Evolutionary conservation across 208 protist species (phyloP).

Genomic region (Endotrypanum monterogeii): DNA sequence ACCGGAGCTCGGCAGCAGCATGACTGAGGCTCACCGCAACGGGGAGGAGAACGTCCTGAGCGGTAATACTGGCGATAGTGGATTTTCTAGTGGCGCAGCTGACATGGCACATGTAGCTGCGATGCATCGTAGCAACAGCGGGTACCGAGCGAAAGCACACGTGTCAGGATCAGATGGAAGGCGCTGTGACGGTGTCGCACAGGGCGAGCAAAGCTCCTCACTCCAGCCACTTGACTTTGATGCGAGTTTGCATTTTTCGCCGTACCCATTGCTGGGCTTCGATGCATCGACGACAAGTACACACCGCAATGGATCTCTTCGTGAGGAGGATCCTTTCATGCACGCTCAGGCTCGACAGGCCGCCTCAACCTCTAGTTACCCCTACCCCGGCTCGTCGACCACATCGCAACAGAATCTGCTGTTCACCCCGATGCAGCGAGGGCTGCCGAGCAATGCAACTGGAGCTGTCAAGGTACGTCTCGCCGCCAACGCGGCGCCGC

Average conservation of each 20-base stretch:
- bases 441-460: background rate
- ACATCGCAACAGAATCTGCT: conserved; percentile 23
- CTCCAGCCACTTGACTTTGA: conserved; percentile 38
- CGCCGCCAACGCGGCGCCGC: background rate
- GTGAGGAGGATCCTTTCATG: conserved; percentile 26
- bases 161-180: background rate
- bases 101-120: background rate
- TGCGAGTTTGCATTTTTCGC: conserved; percentile 37
- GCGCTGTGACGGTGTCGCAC: background rate
- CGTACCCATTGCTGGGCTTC: conserved; percentile 33
- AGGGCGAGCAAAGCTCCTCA: conserved; percentile 14
- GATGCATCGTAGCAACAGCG: background rate
- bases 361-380: conserved; percentile 14
- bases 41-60: conserved; percentile 18
- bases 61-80: conserved; percentile 1
- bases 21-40: conserved; percentile 4
- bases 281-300: conserved; percentile 37
- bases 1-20: conserved; percentile 20
- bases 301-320: conserved; percentile 20
- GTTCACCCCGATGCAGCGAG: conserved; percentile 7
- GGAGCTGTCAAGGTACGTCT: conserved; percentile 17
- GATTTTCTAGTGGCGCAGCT: background rate
- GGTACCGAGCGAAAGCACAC: conserved; percentile 21
- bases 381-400: conserved; percentile 8
- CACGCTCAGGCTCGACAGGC: conserved; percentile 14